A percentile compares a stretch with the other conserved stretches of the same genome.
phyloP scores from a whole-genome alignment of 306 rosid genomes.

The Acmispon strigosus region DNA sequence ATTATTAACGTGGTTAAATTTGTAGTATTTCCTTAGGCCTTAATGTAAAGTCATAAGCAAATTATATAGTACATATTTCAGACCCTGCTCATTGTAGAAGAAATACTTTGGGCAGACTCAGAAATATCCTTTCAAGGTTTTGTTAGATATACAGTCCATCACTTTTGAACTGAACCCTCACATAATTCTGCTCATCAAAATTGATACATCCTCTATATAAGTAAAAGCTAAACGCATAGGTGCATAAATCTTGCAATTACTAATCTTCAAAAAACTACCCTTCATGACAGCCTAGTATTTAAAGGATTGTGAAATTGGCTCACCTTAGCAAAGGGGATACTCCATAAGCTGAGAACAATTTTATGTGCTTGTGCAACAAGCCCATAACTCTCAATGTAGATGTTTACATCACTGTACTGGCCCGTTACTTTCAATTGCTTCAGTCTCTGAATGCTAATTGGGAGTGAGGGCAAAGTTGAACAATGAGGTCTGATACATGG shows the following conservation, averaged over 20 bases:
- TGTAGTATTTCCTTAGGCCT: conserved; percentile 1
- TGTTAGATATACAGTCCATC: conserved; percentile 8
- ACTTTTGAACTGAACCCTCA: background rate
- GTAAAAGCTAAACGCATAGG: background rate
- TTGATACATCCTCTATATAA: conserved; percentile 16
- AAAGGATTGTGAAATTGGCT: conserved; percentile 15
- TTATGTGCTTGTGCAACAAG: conserved; percentile 60
- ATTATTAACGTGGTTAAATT: background rate
- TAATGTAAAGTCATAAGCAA: background rate
- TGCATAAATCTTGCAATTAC: background rate
- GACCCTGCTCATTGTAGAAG: background rate
- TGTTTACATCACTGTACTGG: conserved; percentile 62
- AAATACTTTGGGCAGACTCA: background rate
- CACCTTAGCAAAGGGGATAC: conserved; percentile 86
- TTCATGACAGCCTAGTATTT: background rate
- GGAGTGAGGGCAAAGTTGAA: conserved; percentile 64
- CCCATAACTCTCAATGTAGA: conserved; percentile 58
- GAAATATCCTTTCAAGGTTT: conserved; percentile 5
- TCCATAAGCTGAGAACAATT: conserved; percentile 89
- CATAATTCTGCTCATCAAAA: background rate
- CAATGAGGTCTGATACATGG: conserved; percentile 53
- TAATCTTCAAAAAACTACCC: background rate
- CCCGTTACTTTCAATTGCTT: conserved; percentile 52
- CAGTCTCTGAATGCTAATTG: conserved; percentile 44
- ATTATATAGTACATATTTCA: background rate